These are phyloP conservation scores for Cladosporium sphaerospermum DNA, from an alignment of 2,329 filamentous ascomycete genomes.

Conservation along the genomic window DNA sequence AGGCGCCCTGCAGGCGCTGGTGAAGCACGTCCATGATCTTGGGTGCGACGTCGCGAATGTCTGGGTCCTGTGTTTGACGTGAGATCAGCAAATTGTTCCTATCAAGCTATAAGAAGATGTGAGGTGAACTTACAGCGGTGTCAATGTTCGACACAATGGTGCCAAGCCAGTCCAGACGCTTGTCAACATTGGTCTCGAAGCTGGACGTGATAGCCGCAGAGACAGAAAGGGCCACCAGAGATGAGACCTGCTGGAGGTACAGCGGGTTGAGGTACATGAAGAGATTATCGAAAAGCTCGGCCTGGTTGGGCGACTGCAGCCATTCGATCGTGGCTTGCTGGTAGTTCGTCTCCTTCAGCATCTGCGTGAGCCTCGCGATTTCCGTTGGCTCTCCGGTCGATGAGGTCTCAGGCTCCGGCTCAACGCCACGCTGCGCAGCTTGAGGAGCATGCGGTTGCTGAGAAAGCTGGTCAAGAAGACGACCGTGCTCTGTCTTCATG, in stretches of 20 bases:
- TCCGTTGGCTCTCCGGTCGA: constrained; percentile 47
- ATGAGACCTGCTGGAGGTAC: constrained; percentile 50
- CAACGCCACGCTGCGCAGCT: neutral
- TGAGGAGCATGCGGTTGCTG: neutral
- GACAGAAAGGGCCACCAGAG: constrained; percentile 55
- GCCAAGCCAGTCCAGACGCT: constrained; percentile 55
- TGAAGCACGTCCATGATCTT: constrained; percentile 56
- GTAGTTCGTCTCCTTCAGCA: constrained; percentile 53
- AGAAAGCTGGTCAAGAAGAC: neutral
- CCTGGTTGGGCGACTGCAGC: constrained; percentile 55
- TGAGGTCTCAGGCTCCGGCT: neutral
- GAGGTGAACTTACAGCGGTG: constrained; percentile 39
- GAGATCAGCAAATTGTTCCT: neutral
- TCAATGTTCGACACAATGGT: constrained; percentile 50
- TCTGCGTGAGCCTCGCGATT: constrained; percentile 54
- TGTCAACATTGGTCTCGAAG: constrained; percentile 46
- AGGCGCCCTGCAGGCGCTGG: constrained; percentile 51
- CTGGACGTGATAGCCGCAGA: constrained; percentile 56
- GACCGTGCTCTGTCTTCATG: constrained; percentile 7
- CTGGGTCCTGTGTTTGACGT: constrained; percentile 25
- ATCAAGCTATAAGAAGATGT: neutral
- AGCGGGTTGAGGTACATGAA: constrained; percentile 53
- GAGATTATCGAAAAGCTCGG: constrained; percentile 55
- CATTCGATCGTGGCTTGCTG: constrained; percentile 46
- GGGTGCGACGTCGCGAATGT: constrained; percentile 51